phyloP scores from a whole-genome alignment of 148 eudicot species.

The Bassia scoparia region DNA sequence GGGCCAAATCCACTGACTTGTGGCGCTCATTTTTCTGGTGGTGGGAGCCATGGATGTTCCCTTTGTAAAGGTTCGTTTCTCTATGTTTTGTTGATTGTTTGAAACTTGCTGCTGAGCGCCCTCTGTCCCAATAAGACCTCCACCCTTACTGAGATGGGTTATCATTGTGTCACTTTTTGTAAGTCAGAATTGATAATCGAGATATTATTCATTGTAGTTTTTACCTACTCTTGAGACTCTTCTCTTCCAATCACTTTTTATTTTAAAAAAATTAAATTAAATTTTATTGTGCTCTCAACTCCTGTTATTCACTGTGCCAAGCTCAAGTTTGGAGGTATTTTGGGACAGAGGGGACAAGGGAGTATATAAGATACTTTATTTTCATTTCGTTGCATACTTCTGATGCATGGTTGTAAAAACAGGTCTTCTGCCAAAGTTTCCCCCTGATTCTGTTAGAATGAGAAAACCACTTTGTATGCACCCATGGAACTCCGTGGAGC shows the following conservation, averaged over 20 bases:
- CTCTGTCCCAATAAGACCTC: neutral
- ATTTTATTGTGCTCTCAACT: neutral
- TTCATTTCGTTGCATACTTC: neutral
- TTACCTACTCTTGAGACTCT: neutral
- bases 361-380: neutral
- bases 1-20: conserved; percentile 67
- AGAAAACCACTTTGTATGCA: conserved; percentile 51
- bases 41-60: conserved; percentile 65
- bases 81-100: neutral
- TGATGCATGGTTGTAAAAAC: conserved; percentile 20
- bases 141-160: neutral
- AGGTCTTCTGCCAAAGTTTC: conserved; percentile 88
- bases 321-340: neutral
- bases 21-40: conserved; percentile 61
- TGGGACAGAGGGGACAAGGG: neutral
- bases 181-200: neutral
- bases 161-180: neutral
- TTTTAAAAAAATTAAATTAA: neutral
- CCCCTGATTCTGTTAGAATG: conserved; percentile 74
- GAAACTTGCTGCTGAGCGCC: neutral
- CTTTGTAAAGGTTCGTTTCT: conserved; percentile 84
- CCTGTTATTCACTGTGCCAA: neutral
- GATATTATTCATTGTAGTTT: neutral
- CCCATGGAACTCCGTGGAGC: conserved; percentile 80
- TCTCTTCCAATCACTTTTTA: neutral